Evolutionary conservation across 1,284 basidiomycete species (phyloP).

Genomic region (Golubevia sp.): DNA sequence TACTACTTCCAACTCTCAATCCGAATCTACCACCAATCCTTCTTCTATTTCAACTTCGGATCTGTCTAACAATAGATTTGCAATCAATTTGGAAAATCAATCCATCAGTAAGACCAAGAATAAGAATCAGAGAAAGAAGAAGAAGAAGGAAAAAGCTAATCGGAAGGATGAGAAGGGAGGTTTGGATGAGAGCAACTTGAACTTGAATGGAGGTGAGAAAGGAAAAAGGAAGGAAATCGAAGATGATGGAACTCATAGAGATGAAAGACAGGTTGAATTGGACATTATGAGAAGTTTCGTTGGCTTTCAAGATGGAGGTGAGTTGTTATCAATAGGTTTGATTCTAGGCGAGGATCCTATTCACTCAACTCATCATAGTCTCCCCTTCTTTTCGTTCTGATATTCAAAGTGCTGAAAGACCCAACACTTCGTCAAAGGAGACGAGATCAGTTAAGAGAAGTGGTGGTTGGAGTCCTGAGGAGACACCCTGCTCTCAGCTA

Average conservation of each 20-base stretch:
- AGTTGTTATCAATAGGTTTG: not conserved
- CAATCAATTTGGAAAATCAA: not conserved
- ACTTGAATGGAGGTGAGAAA: not conserved
- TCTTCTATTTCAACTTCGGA: too few relatives aligned
- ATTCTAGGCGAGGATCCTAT: not conserved
- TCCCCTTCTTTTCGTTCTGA: not conserved
- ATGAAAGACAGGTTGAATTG: conserved; percentile 47
- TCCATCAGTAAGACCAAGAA: not conserved
- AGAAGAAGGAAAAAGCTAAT: not conserved
- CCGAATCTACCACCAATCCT: not conserved
- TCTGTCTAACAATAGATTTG: not conserved
- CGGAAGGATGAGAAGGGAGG: not conserved
- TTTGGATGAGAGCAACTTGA: not conserved
- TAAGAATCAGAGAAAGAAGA: not conserved
- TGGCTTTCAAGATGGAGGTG: conserved; percentile 17
- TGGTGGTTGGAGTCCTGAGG: conserved; percentile 73
- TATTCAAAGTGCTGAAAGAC: not conserved
- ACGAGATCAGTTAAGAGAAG: conserved; percentile 26
- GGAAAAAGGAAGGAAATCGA: not conserved
- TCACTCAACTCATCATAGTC: not conserved
- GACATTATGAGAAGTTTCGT: conserved; percentile 55
- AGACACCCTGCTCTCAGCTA: conserved; percentile 76
- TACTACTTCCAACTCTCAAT: not conserved
- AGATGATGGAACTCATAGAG: conserved; percentile 17
- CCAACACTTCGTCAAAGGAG: conserved; percentile 6